Evolutionary conservation across 1,284 basidiomycete genomes (phyloP).

Genomic region (Albatrellus sp.): DNA sequence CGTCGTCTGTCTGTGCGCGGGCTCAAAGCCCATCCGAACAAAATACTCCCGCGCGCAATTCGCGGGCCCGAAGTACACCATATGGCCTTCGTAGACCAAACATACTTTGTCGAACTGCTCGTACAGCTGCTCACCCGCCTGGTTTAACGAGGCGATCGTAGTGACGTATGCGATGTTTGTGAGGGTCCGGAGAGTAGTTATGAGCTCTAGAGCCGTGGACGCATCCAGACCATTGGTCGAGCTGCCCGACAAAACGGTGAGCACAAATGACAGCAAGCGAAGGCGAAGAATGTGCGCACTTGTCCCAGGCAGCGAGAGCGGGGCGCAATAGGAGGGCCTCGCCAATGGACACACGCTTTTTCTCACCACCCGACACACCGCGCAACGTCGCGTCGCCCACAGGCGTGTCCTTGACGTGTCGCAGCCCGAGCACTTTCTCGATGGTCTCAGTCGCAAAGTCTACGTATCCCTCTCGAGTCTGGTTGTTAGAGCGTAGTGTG

Average conservation of each 20-base stretch:
- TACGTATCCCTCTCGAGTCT: neutral
- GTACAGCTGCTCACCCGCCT: constrained; percentile 15
- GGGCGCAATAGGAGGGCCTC: constrained; percentile 53
- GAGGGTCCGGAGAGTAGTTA: constrained; percentile 38
- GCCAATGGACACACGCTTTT: constrained; percentile 68
- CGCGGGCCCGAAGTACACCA: constrained; percentile 50
- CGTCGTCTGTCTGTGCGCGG: constrained; percentile 47
- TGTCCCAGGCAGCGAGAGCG: constrained; percentile 62
- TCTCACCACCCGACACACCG: constrained; percentile 76
- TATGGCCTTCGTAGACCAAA: constrained; percentile 51
- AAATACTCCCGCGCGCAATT: constrained; percentile 44
- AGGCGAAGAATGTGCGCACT: constrained; percentile 25
- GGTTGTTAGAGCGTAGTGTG: constrained; percentile 23
- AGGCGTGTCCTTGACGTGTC: constrained; percentile 40
- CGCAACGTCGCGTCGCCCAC: constrained; percentile 69
- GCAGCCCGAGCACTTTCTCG: neutral
- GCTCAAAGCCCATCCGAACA: constrained; percentile 48
- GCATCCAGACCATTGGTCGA: constrained; percentile 39
- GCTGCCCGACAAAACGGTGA: constrained; percentile 15
- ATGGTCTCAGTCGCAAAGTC: neutral
- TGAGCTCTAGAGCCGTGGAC: constrained; percentile 49
- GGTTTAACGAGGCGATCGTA: constrained; percentile 50
- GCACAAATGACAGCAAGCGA: neutral
- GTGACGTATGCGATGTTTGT: constrained; percentile 38
- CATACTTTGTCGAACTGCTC: constrained; percentile 50